Conservation (phyloP, 1,284 basidiomycete species). For the Somion occarium region DNA sequence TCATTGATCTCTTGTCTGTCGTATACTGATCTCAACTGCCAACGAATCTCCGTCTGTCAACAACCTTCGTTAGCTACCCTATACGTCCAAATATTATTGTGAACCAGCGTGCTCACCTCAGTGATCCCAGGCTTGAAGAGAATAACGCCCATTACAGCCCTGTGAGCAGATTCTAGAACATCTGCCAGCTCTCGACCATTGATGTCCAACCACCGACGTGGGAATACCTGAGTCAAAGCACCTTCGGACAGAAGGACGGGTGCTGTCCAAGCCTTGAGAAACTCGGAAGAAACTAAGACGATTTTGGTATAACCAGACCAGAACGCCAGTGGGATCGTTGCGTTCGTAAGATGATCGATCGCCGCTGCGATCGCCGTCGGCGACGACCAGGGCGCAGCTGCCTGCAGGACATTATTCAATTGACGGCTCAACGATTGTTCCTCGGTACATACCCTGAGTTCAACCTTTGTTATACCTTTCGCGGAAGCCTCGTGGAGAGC, state of each 20-base stretch:
- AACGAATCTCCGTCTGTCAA: slow-evolving; percentile 58
- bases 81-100: background rate
- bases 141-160: slow-evolving; percentile 62
- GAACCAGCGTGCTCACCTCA: slow-evolving; percentile 42
- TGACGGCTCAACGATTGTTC: background rate
- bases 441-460: background rate
- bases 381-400: background rate
- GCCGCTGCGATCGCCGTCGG: slow-evolving; percentile 14
- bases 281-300: slow-evolving; percentile 43
- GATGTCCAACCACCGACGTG: slow-evolving; percentile 77
- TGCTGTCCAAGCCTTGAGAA: slow-evolving; percentile 57
- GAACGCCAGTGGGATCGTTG: slow-evolving; percentile 51
- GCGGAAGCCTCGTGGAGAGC: slow-evolving; percentile 31
- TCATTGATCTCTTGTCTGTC: slow-evolving; percentile 75
- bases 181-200: slow-evolving; percentile 53
- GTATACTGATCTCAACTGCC: slow-evolving; percentile 61
- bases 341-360: slow-evolving; percentile 40
- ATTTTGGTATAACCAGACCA: slow-evolving; percentile 62
- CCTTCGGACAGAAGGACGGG: slow-evolving; percentile 33
- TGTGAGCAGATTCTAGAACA: slow-evolving; percentile 65
- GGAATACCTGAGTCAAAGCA: slow-evolving; percentile 39
- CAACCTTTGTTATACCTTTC: background rate
- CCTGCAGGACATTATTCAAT: background rate
- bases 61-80: slow-evolving; percentile 1
- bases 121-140: slow-evolving; percentile 69